Percentiles rank a stretch among this genome's conserved stretches.
Evolutionary conservation across 352 stramenopile species (phyloP).

Genomic region (Phytophthora meadii): DNA sequence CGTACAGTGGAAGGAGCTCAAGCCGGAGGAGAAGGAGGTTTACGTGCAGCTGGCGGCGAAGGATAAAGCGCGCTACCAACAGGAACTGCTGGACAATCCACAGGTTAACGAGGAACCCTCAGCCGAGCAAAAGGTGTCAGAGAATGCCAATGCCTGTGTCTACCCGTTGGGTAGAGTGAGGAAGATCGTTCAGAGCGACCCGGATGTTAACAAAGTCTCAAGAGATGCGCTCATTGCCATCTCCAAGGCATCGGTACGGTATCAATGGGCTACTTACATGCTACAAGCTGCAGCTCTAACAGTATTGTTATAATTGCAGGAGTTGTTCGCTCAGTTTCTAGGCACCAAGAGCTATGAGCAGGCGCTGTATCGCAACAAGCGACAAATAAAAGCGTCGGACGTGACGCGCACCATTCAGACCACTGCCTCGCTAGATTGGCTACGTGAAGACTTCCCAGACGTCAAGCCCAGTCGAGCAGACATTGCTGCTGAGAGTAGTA

Average conservation of each 20-base stretch:
- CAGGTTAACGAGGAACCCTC: conserved; percentile 61
- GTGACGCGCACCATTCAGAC: conserved; percentile 83
- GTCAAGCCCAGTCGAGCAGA: conserved; percentile 38
- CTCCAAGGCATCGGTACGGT: conserved; percentile 87
- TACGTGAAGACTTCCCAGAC: conserved; percentile 87
- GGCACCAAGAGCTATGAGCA: conserved; percentile 91
- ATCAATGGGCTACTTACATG: neutral
- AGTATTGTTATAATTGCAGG: conserved; percentile 41
- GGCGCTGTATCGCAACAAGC: conserved; percentile 83
- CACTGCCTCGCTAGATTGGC: conserved; percentile 79
- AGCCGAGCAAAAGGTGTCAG: conserved; percentile 36
- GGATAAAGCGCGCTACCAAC: conserved; percentile 88
- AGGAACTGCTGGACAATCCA: conserved; percentile 76
- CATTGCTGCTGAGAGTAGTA: conserved; percentile 21
- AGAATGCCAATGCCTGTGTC: conserved; percentile 49
- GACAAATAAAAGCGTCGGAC: conserved; percentile 81
- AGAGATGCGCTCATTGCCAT: conserved; percentile 94
- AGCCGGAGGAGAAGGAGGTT: conserved; percentile 84
- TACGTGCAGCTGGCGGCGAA: conserved; percentile 87
- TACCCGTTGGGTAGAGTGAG: conserved; percentile 85
- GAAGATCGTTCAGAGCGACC: conserved; percentile 95
- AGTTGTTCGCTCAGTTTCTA: conserved; percentile 92
- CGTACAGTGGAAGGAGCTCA: conserved; percentile 89
- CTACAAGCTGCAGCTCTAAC: conserved; percentile 1
- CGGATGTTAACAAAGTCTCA: conserved; percentile 91